Evolutionary conservation across 441 rosid genomes (phyloP).

Genomic region (California macrophylla): DNA sequence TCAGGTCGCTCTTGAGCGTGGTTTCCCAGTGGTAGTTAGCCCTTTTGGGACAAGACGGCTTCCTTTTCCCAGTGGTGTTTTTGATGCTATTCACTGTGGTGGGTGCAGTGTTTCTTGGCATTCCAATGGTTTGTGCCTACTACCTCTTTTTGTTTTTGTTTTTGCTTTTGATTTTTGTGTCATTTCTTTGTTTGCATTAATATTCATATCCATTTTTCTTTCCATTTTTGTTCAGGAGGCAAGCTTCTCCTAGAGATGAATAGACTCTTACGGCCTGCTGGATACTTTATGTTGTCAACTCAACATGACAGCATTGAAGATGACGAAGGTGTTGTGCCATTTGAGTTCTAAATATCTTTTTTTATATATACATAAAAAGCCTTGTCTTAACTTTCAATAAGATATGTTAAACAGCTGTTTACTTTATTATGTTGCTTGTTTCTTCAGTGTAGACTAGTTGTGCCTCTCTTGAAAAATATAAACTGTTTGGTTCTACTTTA

Average conservation of each 20-base stretch:
- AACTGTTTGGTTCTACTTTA: background rate
- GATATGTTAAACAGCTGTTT: background rate
- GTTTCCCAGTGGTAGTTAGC: conserved; percentile 66
- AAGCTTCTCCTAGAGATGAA: conserved; percentile 90
- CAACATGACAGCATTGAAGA: conserved; percentile 55
- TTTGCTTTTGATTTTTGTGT: background rate
- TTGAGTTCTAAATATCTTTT: background rate
- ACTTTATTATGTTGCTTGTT: background rate
- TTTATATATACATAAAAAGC: background rate
- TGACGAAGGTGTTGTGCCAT: conserved; percentile 49
- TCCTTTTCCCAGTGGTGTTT: conserved; percentile 83
- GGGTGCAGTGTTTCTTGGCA: conserved; percentile 99
- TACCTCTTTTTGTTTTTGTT: background rate
- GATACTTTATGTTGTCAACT: conserved; percentile 94
- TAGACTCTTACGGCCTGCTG: conserved; percentile 83
- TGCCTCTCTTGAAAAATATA: background rate
- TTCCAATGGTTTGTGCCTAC: conserved; percentile 47
- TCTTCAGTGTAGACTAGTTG: background rate
- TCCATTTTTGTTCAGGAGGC: conserved; percentile 48
- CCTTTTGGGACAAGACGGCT: conserved; percentile 91
- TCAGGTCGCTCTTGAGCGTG: conserved; percentile 89
- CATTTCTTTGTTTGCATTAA: background rate
- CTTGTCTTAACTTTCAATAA: background rate
- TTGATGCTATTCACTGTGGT: conserved; percentile 87
- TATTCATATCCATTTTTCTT: background rate